phyloP scores from a whole-genome alignment of 2,329 filamentous ascomycete genomes.

The Phialocephala sp. region DNA sequence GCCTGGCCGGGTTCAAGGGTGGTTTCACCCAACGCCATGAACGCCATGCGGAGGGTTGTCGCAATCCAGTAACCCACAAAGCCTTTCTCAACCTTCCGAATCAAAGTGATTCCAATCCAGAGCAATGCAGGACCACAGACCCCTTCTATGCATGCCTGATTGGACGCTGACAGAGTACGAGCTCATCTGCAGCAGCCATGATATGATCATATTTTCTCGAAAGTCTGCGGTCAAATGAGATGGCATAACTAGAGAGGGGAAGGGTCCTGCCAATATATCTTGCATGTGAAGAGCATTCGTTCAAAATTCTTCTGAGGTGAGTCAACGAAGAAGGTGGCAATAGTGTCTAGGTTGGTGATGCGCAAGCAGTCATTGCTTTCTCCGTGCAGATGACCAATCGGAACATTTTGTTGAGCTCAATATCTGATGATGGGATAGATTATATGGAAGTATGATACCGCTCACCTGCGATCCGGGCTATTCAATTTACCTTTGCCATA shows the following conservation, averaged over 20 bases:
- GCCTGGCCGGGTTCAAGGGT: background rate
- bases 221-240: background rate
- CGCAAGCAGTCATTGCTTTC: background rate
- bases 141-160: background rate
- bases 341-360: background rate
- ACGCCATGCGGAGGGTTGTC: background rate
- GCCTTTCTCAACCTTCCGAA: background rate
- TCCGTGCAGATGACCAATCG: background rate
- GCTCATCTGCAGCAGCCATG: background rate
- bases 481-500: background rate
- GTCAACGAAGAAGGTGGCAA: background rate
- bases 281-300: background rate
- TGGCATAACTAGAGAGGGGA: background rate
- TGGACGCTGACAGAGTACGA: background rate
- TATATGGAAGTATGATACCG: background rate
- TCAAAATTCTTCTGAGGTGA: background rate
- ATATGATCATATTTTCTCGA: background rate
- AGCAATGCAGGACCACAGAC: background rate
- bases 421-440: background rate
- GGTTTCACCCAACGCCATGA: slow-evolving; percentile 2
- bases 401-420: background rate
- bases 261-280: background rate
- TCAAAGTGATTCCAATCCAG: background rate
- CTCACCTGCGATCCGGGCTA: background rate
- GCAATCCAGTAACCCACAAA: slow-evolving; percentile 2